Evolutionary conservation across 2,329 filamentous ascomycete species (phyloP).

Genomic region (Colletotrichum godetiae): DNA sequence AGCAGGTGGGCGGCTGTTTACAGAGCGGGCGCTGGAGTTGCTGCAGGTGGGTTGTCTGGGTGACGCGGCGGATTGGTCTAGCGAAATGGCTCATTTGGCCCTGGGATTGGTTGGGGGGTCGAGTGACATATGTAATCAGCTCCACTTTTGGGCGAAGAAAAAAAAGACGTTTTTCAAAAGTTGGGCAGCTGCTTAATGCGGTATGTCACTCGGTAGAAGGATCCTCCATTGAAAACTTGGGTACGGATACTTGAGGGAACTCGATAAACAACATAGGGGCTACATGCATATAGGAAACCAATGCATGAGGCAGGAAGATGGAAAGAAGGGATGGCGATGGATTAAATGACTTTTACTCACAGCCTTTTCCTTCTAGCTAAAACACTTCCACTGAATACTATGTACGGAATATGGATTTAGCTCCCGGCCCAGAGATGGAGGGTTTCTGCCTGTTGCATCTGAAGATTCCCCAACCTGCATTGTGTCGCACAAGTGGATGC

Average conservation of each 20-base stretch:
- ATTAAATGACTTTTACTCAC: neutral
- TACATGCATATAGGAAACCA: too few species aligned
- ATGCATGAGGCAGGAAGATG: neutral
- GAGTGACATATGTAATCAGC: constrained; percentile 25
- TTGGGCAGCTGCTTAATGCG: neutral
- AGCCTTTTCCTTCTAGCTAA: neutral
- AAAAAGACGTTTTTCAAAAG: neutral
- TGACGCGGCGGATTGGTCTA: constrained; percentile 23
- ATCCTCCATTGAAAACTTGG: too few species aligned
- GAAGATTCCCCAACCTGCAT: constrained; percentile 1
- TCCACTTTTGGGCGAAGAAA: constrained; percentile 10
- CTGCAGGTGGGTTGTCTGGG: constrained; percentile 29
- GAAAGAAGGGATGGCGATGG: neutral
- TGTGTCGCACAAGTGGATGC: constrained; percentile 16
- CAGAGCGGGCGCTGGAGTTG: constrained; percentile 11
- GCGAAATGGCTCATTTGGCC: constrained; percentile 27
- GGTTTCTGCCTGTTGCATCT: constrained; percentile 1
- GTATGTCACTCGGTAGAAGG: constrained; percentile 12
- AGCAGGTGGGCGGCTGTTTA: constrained; percentile 27
- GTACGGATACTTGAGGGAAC: neutral
- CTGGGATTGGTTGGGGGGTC: constrained; percentile 14
- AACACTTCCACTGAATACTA: neutral
- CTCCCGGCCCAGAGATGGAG: neutral
- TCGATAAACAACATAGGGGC: too few species aligned
- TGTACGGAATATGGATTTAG: neutral